Percentiles rank a stretch among this genome's conserved stretches.
These are phyloP conservation scores for Hydnomerulius pinastri DNA, from an alignment of 768 basidiomycete species.

Conservation along the genomic window DNA sequence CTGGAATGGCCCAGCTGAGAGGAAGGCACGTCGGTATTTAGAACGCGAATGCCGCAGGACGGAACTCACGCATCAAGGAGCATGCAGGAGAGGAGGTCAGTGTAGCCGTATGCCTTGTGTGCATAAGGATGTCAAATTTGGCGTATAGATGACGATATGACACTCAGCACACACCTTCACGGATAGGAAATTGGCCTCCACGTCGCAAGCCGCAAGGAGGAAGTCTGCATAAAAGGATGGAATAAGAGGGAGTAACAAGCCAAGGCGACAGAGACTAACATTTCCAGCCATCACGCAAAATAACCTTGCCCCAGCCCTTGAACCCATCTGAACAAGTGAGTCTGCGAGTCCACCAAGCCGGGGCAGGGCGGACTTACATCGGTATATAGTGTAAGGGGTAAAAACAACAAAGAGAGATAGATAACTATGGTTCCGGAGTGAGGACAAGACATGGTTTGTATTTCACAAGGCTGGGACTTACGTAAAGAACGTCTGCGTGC, in stretches of 20 bases:
- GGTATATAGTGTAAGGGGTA: slow-evolving; percentile 88
- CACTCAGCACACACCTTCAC: slow-evolving; percentile 53
- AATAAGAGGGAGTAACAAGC: not conserved
- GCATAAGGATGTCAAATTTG: not conserved
- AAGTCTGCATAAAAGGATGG: slow-evolving; percentile 62
- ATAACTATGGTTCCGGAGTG: slow-evolving; percentile 50
- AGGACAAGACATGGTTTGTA: not conserved
- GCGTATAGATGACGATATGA: not conserved
- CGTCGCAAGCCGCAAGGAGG: slow-evolving; percentile 77
- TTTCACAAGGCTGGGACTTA: slow-evolving; percentile 37
- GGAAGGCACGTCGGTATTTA: slow-evolving; percentile 1
- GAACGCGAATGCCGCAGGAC: not conserved
- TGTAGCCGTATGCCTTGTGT: slow-evolving; percentile 73
- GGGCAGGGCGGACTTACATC: slow-evolving; percentile 52
- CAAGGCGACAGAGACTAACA: slow-evolving; percentile 46
- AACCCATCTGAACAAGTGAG: slow-evolving; percentile 60
- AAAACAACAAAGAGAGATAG: slow-evolving; percentile 69
- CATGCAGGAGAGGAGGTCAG: slow-evolving; percentile 87
- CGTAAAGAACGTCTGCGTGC: slow-evolving; percentile 82
- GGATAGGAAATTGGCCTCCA: slow-evolving; percentile 84
- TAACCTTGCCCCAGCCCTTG: slow-evolving; percentile 73
- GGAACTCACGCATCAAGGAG: slow-evolving; percentile 75
- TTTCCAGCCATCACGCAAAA: slow-evolving; percentile 84
- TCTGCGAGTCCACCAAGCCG: not conserved
- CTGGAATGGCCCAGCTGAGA: slow-evolving; percentile 81